phyloP scores from a whole-genome alignment of 208 protist genomes.

The Leishmania tropica region DNA sequence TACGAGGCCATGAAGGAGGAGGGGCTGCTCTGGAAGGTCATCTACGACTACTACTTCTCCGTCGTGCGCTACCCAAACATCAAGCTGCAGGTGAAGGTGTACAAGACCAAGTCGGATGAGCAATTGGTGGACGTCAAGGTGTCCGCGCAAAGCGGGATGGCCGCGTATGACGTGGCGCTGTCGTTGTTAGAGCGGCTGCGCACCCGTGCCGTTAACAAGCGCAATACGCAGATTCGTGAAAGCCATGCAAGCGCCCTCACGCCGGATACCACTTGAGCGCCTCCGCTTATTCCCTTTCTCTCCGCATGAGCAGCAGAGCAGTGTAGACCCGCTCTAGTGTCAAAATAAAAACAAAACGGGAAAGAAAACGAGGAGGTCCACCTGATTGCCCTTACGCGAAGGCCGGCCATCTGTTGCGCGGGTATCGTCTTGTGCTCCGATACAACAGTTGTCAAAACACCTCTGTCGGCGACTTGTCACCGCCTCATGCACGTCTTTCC shows the following conservation, averaged over 20 bases:
- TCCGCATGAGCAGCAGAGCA: neutral
- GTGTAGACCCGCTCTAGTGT: neutral
- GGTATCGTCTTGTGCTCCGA: neutral
- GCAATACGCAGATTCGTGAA: constrained; percentile 15
- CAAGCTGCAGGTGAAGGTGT: constrained; percentile 85
- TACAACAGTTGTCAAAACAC: neutral
- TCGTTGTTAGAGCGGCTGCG: constrained; percentile 74
- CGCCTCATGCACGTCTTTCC: neutral
- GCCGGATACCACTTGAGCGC: neutral
- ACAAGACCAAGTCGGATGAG: constrained; percentile 57
- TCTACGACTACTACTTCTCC: constrained; percentile 79
- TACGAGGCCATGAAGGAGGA: constrained; percentile 77
- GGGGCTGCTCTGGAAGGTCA: constrained; percentile 74
- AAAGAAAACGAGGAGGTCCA: neutral
- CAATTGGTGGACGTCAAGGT: constrained; percentile 83
- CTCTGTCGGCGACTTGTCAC: neutral
- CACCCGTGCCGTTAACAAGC: constrained; percentile 36
- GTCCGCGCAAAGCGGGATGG: constrained; percentile 76
- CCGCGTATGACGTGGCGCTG: constrained; percentile 50
- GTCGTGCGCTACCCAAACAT: constrained; percentile 70
- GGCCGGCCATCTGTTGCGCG: neutral
- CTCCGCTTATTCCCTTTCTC: neutral
- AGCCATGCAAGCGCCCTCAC: neutral
- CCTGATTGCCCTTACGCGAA: neutral
- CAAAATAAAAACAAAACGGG: neutral